These are phyloP conservation scores for Albifimbria verrucaria DNA, from an alignment of 2,329 filamentous ascomycete species.

Conservation along the genomic window DNA sequence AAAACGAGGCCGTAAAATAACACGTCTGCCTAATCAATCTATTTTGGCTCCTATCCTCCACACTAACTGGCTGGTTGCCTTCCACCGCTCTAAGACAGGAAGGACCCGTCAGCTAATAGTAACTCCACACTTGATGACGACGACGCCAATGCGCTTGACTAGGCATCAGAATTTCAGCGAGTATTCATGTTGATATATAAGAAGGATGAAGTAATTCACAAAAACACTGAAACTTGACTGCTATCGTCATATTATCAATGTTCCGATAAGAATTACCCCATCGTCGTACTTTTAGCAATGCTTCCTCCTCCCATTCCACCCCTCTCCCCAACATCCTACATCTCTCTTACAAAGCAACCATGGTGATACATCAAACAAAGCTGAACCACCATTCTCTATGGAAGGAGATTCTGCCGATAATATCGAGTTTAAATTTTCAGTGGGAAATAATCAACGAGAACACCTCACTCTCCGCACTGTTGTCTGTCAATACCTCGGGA, in stretches of 20 bases:
- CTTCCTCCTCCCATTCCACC: background rate
- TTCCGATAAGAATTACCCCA: background rate
- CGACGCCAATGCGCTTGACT: background rate
- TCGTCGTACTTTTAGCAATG: background rate
- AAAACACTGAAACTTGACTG: background rate
- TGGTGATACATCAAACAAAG: background rate
- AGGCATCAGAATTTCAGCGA: background rate
- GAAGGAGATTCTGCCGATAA: background rate
- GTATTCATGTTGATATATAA: background rate
- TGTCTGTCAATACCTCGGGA: background rate
- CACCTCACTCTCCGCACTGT: background rate
- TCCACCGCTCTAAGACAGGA: too few species aligned
- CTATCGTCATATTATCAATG: background rate
- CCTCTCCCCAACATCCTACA: background rate
- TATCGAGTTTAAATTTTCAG: background rate
- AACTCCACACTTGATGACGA: background rate
- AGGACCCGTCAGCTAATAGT: too few species aligned
- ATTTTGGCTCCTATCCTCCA: too few species aligned
- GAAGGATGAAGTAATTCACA: background rate
- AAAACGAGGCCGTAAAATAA: too few species aligned
- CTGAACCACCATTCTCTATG: background rate
- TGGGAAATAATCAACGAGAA: background rate
- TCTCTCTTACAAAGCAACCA: background rate
- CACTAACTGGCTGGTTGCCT: too few species aligned
- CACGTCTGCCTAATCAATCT: too few species aligned